Conservation (phyloP, 176 grass and related monocot genomes). For the Hyparrhenia diplandra region DNA sequence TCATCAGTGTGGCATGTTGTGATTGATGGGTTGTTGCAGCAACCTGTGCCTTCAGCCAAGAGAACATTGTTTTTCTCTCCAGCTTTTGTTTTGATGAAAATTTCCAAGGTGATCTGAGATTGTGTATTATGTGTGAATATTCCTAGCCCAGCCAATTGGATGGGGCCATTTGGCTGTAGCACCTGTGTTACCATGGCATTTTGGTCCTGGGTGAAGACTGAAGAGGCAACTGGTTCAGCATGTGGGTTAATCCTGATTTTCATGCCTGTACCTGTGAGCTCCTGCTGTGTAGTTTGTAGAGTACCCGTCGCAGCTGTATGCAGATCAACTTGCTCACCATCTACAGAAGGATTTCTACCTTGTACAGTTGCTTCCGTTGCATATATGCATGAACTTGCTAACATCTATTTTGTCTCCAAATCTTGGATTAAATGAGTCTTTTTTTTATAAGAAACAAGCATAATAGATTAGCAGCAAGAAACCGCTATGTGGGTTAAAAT, state of each 20-base stretch:
- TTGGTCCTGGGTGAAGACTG: too few species aligned
- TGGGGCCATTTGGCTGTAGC: too few species aligned
- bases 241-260: neutral
- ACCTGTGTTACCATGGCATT: too few species aligned
- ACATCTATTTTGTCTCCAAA: conserved; percentile 20
- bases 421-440: conserved; percentile 35
- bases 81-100: neutral
- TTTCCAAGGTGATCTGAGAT: neutral
- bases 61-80: neutral
- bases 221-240: neutral
- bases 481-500: too few species aligned
- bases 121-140: neutral
- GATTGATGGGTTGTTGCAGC: neutral
- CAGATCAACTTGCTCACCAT: neutral
- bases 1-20: neutral
- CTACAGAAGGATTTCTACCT: too few species aligned
- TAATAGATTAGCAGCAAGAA: too few species aligned
- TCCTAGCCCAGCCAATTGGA: neutral
- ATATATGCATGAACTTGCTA: conserved; percentile 5
- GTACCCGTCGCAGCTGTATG: neutral
- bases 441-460: too few species aligned
- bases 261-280: neutral
- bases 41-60: neutral
- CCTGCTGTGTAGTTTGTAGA: neutral
- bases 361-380: too few species aligned